A percentile compares a stretch with the other conserved stretches of the same genome.
phyloP scores from a whole-genome alignment of 2,329 filamentous ascomycete genomes.

The Tolypocladium ovalisporum region DNA sequence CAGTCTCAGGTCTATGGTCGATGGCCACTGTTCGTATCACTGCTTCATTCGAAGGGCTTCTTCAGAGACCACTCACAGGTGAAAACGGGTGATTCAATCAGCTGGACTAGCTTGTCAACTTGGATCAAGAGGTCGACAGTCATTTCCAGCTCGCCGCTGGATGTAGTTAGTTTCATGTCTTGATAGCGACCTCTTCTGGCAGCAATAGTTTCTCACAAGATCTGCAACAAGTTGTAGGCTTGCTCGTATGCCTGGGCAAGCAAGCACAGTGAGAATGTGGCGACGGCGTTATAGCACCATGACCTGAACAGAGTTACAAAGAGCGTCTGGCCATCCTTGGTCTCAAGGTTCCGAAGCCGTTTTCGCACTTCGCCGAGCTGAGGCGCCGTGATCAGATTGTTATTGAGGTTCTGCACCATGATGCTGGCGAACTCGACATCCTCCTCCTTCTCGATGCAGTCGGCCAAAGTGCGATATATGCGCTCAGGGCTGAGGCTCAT shows the following conservation, averaged over 20 bases:
- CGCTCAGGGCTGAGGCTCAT: slow-evolving; percentile 86
- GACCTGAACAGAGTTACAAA: slow-evolving; percentile 91
- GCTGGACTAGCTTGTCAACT: slow-evolving; percentile 94
- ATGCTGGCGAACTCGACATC: slow-evolving; percentile 98
- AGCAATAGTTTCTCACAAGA: slow-evolving; percentile 55
- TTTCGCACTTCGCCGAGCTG: slow-evolving; percentile 87
- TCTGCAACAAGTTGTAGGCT: slow-evolving; percentile 88
- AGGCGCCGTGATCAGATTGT: slow-evolving; percentile 95
- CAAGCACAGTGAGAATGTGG: slow-evolving; percentile 90
- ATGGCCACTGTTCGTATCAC: background rate
- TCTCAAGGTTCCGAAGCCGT: slow-evolving; percentile 79
- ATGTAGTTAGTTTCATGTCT: slow-evolving; percentile 2
- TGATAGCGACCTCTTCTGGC: background rate
- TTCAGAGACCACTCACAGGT: slow-evolving; percentile 58
- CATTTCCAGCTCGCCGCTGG: slow-evolving; percentile 91
- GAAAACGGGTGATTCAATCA: slow-evolving; percentile 94
- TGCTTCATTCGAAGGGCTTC: background rate
- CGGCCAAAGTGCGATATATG: slow-evolving; percentile 90
- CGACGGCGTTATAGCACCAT: slow-evolving; percentile 98
- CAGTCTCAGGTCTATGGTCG: slow-evolving; percentile 65
- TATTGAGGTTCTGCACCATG: slow-evolving; percentile 99
- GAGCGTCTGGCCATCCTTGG: slow-evolving; percentile 88
- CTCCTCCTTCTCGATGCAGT: slow-evolving; percentile 95
- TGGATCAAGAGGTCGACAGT: slow-evolving; percentile 98
- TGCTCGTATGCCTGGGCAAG: slow-evolving; percentile 97